Evolutionary conservation across 495 filamentous ascomycete species (phyloP), one percentile per base, ranked within the genome.

Genomic region (Penicillium verhagenii): DNA sequence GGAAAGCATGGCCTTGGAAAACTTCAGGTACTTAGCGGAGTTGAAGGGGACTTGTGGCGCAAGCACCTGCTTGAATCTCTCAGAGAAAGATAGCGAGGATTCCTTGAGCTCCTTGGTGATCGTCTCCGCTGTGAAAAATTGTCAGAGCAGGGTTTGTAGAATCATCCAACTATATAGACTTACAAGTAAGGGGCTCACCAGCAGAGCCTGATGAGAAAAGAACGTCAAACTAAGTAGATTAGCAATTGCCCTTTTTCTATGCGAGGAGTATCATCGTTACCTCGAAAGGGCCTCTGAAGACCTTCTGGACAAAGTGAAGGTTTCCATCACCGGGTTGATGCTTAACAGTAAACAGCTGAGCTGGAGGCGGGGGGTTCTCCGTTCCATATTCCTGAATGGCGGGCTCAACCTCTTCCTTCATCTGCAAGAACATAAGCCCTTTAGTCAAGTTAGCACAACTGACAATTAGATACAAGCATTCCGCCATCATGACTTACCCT

Each of bases 1-100:
- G 5, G 92, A 96, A 46, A 97, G 89, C 81, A 98, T 89, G 38
- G 88, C 90, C 58, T 87, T 86, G 49, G 87, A 89, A 70, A 98
- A 97, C 50, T 80, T 78, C 20, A 84, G 78, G 65, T 96, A 94
- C 56, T 89, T 82, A 5, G 79, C 76, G 2, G 81, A 76, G 33
- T 83, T 72, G 66, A 95, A 98, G 1, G 94, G 95, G 6, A 85
- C 76, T 59, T 89, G 72, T 0, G 90, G 88, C 13, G 81, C 69
- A 56, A 97, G 88, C 40, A 92, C 75, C 33, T 85, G 79, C 18
- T 80, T 70, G 69, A 94, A 97, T 16, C 86, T 85, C 46, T 88
- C 78, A 29, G 82, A 79, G 68, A 97, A 97, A 10, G 81, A 72
- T 42, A 83, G 73, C 1, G 83, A 84, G 2, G 82, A 72, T 14